Evolutionary conservation across 2,329 filamentous ascomycete genomes (phyloP), one percentile per base, ranked within the genome.

Genomic region (Phaeosphaeriaceae sp.): DNA sequence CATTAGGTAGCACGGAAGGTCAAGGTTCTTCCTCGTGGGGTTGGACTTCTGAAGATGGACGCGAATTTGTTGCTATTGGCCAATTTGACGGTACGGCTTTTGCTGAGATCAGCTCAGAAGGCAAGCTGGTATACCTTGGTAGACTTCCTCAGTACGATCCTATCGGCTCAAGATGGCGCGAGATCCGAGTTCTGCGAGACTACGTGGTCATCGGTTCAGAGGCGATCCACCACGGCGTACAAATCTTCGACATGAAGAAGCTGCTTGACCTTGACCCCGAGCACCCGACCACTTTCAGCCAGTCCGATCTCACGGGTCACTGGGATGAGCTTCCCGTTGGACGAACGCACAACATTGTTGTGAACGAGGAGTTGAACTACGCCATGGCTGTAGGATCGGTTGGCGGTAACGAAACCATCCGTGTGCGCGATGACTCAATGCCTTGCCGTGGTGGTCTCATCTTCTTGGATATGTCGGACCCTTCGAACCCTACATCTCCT

Each of bases 161-260:
- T 15, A 70, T 78, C n/a, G 71, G 77, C 36, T 76, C 77, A 20
- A 79, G 79, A 42, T 85, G 83, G 83, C 76, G 82, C 49, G 83
- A 85, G 65, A 85, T 85, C 56, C 72, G 77, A 19, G 67, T 72
- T 7, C 70, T 75, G 55, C 73, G 74, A 27, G 70, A 79, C 53
- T 78, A 76, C 54, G 71, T 70, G 36, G 62, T 78, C 51, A 78
- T 80, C 51, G 78, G 77, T 1, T 66, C 60, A 4, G 70, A 74
- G 24, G 71, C 70, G 1, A 67, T 54, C 66, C 70, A 79, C 61
- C 84, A 86, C 69, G 82, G 83, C 31, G 79, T 88, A 41, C 86
- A 88, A 68, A 79, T 88, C 71, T 88, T 88, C 64, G 86, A 88
- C 71, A 81, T 88, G 82, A 80, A 77, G 60, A 86, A 81, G 56